phyloP scores from a whole-genome alignment of 495 filamentous ascomycete genomes.

The Staphylotrichum longicolle region DNA sequence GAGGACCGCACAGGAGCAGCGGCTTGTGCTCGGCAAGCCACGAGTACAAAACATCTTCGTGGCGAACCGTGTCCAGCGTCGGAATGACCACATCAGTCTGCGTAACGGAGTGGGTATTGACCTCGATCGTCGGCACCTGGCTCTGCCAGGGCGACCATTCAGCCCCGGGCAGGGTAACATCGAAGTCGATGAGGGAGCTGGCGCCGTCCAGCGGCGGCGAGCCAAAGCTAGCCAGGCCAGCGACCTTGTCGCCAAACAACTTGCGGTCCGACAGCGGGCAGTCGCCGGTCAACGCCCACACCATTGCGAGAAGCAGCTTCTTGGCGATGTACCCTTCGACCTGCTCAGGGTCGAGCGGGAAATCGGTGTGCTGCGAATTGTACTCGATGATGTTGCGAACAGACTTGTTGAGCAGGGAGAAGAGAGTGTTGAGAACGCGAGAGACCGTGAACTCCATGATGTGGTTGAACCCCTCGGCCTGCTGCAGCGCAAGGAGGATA shows the following conservation, averaged over 20 bases:
- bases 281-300: slow-evolving; percentile 94
- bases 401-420: slow-evolving; percentile 90
- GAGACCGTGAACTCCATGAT: slow-evolving; percentile 97
- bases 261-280: slow-evolving; percentile 88
- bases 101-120: slow-evolving; percentile 95
- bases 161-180: slow-evolving; percentile 78
- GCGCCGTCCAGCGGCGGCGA: slow-evolving; percentile 71
- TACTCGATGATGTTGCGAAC: slow-evolving; percentile 92
- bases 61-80: slow-evolving; percentile 91
- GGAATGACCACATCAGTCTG: slow-evolving; percentile 98
- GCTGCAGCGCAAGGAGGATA: slow-evolving; percentile 67
- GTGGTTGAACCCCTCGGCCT: slow-evolving; percentile 77
- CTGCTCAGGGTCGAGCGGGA: slow-evolving; percentile 84
- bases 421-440: slow-evolving; percentile 86
- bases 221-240: slow-evolving; percentile 77
- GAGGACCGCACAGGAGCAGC: slow-evolving; percentile 90
- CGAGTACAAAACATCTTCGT: slow-evolving; percentile 96
- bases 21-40: slow-evolving; percentile 99
- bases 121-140: slow-evolving; percentile 88
- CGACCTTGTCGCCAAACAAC: slow-evolving; percentile 77
- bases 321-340: slow-evolving; percentile 86
- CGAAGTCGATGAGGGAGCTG: slow-evolving; percentile 89
- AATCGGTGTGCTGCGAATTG: slow-evolving; percentile 89
- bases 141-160: slow-evolving; percentile 93
- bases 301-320: slow-evolving; percentile 84